Base-by-base conservation (phyloP, 1,284 basidiomycete species). In the Coniophora puteana region DNA sequence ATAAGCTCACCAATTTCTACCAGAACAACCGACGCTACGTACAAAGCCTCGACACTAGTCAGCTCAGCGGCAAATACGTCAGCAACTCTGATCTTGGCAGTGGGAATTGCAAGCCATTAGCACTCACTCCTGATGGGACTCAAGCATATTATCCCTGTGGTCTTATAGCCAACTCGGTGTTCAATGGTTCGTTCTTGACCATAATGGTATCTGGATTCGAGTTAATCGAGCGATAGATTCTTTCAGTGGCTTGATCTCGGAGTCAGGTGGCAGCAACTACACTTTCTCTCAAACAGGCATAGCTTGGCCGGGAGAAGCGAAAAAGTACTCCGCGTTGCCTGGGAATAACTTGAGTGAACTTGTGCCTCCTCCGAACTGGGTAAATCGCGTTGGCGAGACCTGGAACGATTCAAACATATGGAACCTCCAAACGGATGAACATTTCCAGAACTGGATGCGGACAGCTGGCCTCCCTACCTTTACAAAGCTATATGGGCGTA, bases 391-490 rank as follows among this genome's bases (percentile, higher is more conserved):
- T 67, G 89, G 89, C 0, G 61, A 89, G 48, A 77, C 78, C 40
- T 98, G 98, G 69, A 81, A 79, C 4, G 62, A 68, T 4, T 65
- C 67, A 8, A 80, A 72, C 43, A 79, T 89, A 25, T 94, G 92
- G 10, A 71, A 97, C 57, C 72, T 98, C 24, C 69, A 71, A 39
- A 57, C 63, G 2, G 82, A 99, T 60, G 91, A 99, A 64, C 94
- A 93, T 59, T 98, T 99, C 72, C 93, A 97, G 67, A 94, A 98
- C 53, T 99, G 96, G 96, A 99, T 99, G 96, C 82, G 95, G 46
- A 95, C 93, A 2, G 92, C 96, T 1, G 95, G 94, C 17, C 68
- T 99, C 41, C 95, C 96, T 1, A 97, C 94, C 1, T 99, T 99
- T 68, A 83, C 92, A 31, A 98, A 98, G 67, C 70, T 98, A 16